phyloP scores from a whole-genome alignment of 2,329 filamentous ascomycete genomes.

The Ceratocystis cacaofunesta region DNA sequence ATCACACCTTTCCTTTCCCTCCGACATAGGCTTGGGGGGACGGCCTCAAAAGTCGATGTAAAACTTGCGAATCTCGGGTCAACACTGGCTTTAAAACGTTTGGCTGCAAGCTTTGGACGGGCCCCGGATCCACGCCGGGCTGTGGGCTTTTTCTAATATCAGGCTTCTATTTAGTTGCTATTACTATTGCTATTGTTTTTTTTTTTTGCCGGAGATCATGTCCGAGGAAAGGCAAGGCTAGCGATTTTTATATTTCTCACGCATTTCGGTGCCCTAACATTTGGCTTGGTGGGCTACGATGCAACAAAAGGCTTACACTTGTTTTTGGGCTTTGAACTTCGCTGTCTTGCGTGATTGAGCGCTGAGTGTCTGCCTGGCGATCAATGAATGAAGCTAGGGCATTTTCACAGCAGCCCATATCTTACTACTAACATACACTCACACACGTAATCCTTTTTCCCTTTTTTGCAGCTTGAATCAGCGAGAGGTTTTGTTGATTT shows the following conservation, averaged over 20 bases:
- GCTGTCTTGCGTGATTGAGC: too few species aligned
- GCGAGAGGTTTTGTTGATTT: not conserved
- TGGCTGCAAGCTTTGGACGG: not conserved
- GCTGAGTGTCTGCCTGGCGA: too few species aligned
- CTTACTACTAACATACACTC: not conserved
- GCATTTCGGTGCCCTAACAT: not conserved
- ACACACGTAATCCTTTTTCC: not conserved
- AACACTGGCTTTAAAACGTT: not conserved
- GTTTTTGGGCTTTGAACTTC: too few species aligned
- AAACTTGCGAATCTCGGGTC: not conserved
- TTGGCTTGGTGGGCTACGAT: not conserved
- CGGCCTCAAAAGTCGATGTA: not conserved
- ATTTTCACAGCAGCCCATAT: too few species aligned
- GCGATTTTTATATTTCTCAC: not conserved
- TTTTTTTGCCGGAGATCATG: slow-evolving; percentile 4
- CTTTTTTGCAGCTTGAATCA: too few species aligned
- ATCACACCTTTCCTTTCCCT: not conserved
- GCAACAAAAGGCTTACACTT: too few species aligned
- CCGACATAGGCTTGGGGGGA: not conserved
- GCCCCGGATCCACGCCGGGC: not conserved
- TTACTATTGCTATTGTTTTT: not conserved
- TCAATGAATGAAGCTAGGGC: too few species aligned
- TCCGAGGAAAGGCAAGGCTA: not conserved
- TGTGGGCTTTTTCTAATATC: not conserved
- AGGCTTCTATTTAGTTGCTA: not conserved